Conservation (phyloP, 306 rosid genomes). For the Vigna unguiculata region DNA sequence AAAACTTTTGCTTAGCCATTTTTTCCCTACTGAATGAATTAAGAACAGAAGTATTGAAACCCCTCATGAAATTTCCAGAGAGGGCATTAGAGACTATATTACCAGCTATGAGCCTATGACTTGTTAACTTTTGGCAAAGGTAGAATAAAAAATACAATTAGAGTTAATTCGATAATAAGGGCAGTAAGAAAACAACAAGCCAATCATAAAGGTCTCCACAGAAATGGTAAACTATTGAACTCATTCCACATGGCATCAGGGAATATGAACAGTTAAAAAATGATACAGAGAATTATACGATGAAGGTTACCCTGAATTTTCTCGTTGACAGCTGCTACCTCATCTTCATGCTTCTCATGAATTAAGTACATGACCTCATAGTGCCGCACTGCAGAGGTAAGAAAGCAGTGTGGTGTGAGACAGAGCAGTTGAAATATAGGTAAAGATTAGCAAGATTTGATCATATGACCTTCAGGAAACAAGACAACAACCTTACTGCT, state of each 20-base stretch:
- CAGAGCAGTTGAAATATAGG: constrained; percentile 33
- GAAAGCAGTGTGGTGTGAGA: constrained; percentile 33
- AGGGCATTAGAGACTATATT: constrained; percentile 13
- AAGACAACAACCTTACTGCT: constrained; percentile 4
- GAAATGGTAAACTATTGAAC: constrained; percentile 43
- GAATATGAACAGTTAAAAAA: constrained; percentile 10
- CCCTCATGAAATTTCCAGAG: background rate
- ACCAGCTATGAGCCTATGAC: background rate
- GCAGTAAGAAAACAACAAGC: constrained; percentile 2
- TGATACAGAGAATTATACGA: background rate
- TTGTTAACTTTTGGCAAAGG: background rate
- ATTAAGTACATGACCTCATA: constrained; percentile 87
- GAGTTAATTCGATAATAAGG: background rate
- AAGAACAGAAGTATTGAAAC: background rate
- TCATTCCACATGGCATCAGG: constrained; percentile 47
- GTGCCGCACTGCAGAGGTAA: constrained; percentile 77
- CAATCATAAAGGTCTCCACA: background rate
- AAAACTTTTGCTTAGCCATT: background rate
- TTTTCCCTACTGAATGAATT: constrained; percentile 2
- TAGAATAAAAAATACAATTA: background rate
- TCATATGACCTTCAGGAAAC: background rate
- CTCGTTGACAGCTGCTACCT: constrained; percentile 76
- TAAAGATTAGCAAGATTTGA: background rate
- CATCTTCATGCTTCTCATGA: constrained; percentile 81
- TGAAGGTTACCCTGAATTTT: constrained; percentile 69